These are phyloP conservation scores for Dissophora ornata DNA, from an alignment of 192 early-diverging fungal genomes.

Conservation along the genomic window DNA sequence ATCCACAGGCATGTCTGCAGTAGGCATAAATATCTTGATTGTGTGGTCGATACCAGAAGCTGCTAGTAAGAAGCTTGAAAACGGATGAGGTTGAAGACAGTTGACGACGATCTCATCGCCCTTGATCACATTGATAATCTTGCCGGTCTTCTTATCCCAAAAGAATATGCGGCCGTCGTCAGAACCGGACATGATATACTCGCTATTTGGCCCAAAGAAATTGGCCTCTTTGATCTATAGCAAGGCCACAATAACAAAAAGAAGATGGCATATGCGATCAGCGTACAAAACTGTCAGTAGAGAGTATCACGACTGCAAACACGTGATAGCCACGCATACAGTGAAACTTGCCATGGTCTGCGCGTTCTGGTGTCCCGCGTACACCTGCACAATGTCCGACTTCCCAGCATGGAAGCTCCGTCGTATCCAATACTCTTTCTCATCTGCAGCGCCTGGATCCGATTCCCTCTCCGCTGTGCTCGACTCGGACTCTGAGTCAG, in stretches of 20 bases:
- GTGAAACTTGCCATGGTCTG: conserved; percentile 41
- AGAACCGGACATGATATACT: conserved; percentile 79
- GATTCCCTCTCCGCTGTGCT: background rate
- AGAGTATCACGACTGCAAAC: too few relatives aligned
- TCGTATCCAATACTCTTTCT: conserved; percentile 26
- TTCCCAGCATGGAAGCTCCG: conserved; percentile 24
- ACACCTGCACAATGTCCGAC: conserved; percentile 43
- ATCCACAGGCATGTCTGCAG: conserved; percentile 29
- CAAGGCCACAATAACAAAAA: background rate
- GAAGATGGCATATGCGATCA: too few relatives aligned
- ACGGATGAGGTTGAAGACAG: conserved; percentile 68
- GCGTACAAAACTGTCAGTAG: too few relatives aligned
- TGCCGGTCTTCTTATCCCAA: conserved; percentile 71
- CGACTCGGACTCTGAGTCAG: background rate
- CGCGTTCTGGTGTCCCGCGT: conserved; percentile 55
- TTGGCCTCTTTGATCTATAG: conserved; percentile 77
- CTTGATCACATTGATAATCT: conserved; percentile 70
- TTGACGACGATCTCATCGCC: conserved; percentile 69
- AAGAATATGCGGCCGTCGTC: conserved; percentile 80
- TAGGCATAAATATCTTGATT: conserved; percentile 74
- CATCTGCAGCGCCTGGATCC: background rate
- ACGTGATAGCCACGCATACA: too few relatives aligned
- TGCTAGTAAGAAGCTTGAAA: conserved; percentile 62
- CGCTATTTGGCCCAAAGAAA: conserved; percentile 73
- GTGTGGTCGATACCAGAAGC: conserved; percentile 83